Base-by-base conservation (phyloP, 208 protist genomes). In the Spongospora subterranea region DNA sequence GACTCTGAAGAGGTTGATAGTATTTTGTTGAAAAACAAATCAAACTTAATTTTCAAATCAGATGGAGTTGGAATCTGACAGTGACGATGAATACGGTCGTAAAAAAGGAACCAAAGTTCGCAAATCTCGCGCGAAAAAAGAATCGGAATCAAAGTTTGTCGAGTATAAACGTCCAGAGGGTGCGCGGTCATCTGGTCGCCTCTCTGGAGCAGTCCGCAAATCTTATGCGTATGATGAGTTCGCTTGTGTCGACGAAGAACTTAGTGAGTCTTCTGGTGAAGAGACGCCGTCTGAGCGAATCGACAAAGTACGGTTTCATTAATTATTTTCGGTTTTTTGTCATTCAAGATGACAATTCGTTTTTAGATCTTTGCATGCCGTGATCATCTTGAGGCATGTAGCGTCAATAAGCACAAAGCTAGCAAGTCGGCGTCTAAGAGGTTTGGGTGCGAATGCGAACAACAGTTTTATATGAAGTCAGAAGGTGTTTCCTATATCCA, bases 401-500 rank as follows among this genome's bases (percentile, higher is more conserved):
- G 17, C 6, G 71, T 43, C 71, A 6, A 82, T 35, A 82, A 82
- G 71, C 71, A 82, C n/a, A 82, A 82, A 43, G 6, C 71, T 20
- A n/a, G 71, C 35, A 6, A 60, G 24, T 6, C 50, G 6, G 17
- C 54, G 17, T 29, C 17, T 29, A 82, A 82, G 35, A 82, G 35
- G n/a, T 20, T 82, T n/a, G n/a, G 11, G 6, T 82, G 71, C 71
- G 71, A 82, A 45, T 82, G 71, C 71, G 40, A 82, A 82, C 6
- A 6, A n/a, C 71, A 82, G 35, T 82, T 39, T 43, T 82, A 39
- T 35, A 6, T 82, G 6, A 82, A 82, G 35, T n/a, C 71, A 35
- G 71, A 82, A 82, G 71, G 71, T 17, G 71, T 82, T 43, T 82
- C 71, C 13, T 82, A 82, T 82, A 82, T 82, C 71, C 71, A 82